Evolutionary conservation across 2,329 filamentous ascomycete genomes (phyloP).

Genomic region (Arthrobotrys megalospora): DNA sequence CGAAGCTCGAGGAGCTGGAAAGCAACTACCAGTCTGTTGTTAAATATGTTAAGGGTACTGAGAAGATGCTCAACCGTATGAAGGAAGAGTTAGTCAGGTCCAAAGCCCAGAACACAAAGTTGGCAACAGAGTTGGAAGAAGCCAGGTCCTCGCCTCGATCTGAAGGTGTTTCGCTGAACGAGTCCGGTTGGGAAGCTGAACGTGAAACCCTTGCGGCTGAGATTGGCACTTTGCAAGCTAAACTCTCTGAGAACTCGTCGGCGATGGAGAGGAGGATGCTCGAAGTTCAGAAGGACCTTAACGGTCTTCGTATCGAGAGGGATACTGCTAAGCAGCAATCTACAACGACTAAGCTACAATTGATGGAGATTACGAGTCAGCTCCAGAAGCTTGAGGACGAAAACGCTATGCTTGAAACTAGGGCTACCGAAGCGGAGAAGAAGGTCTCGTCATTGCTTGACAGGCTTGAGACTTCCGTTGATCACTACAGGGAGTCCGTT

Average conservation of each 20-base stretch:
- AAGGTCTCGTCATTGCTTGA: slow-evolving; percentile 94
- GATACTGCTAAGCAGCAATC: slow-evolving; percentile 68
- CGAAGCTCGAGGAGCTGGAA: slow-evolving; percentile 93
- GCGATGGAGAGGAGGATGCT: slow-evolving; percentile 81
- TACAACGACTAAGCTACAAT: slow-evolving; percentile 72
- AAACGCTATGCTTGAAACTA: slow-evolving; percentile 83
- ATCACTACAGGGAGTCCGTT: slow-evolving; percentile 86
- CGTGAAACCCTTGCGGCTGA: slow-evolving; percentile 77
- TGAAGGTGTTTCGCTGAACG: slow-evolving; percentile 66
- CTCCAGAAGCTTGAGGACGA: slow-evolving; percentile 87
- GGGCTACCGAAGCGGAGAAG: slow-evolving; percentile 89
- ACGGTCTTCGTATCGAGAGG: slow-evolving; percentile 77
- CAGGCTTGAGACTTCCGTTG: slow-evolving; percentile 93
- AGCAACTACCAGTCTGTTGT: slow-evolving; percentile 98
- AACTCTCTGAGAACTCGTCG: slow-evolving; percentile 76
- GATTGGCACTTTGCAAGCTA: slow-evolving; percentile 78
- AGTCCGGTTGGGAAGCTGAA: slow-evolving; percentile 80
- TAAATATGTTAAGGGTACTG: slow-evolving; percentile 97
- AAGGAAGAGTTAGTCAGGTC: slow-evolving; percentile 96
- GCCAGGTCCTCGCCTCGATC: slow-evolving; percentile 68
- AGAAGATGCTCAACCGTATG: slow-evolving; percentile 99
- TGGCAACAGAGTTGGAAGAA: slow-evolving; percentile 85
- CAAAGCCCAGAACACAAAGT: slow-evolving; percentile 85
- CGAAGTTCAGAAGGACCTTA: slow-evolving; percentile 79
- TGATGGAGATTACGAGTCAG: slow-evolving; percentile 73